phyloP scores from a whole-genome alignment of 768 basidiomycete genomes.

The Pilatotrama ljubarskyi region DNA sequence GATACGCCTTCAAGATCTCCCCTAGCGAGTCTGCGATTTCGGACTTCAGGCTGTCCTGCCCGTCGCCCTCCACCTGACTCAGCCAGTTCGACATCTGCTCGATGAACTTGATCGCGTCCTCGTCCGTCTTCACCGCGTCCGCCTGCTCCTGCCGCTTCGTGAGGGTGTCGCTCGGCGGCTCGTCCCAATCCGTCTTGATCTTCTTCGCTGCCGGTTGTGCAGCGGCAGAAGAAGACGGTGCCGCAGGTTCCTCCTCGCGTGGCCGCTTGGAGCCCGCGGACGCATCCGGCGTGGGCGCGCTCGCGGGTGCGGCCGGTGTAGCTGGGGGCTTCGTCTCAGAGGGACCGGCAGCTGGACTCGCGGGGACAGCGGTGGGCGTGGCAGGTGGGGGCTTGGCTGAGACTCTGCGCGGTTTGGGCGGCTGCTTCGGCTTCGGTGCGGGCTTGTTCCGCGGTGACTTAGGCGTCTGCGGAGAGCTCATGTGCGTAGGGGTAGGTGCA shows the following conservation, averaged over 20 bases:
- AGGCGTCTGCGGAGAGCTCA: slow-evolving; percentile 62
- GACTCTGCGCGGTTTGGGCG: slow-evolving; percentile 31
- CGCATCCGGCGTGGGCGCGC: slow-evolving; percentile 21
- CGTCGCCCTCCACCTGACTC: slow-evolving; percentile 49
- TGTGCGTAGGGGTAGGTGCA: slow-evolving; percentile 39
- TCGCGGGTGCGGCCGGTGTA: slow-evolving; percentile 20
- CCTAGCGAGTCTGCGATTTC: slow-evolving; percentile 64
- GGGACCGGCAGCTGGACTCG: slow-evolving; percentile 35
- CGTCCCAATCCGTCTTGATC: slow-evolving; percentile 70
- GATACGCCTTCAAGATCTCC: slow-evolving; percentile 60
- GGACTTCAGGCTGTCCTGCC: slow-evolving; percentile 41
- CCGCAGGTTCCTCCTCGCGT: slow-evolving; percentile 48
- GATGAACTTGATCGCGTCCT: slow-evolving; percentile 63
- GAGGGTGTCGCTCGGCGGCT: slow-evolving; percentile 52
- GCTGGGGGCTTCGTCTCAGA: slow-evolving; percentile 30
- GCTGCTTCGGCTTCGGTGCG: slow-evolving; percentile 40
- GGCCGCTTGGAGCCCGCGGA: slow-evolving; percentile 43
- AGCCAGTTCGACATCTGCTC: slow-evolving; percentile 65
- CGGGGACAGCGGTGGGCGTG: slow-evolving; percentile 32
- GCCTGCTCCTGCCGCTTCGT: slow-evolving; percentile 40
- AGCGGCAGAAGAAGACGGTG: background rate
- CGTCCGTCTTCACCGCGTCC: slow-evolving; percentile 59
- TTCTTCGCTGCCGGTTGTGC: slow-evolving; percentile 45
- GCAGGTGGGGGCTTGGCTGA: slow-evolving; percentile 28
- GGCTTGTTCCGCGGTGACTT: slow-evolving; percentile 70